Conservation (phyloP, 164 flowering plant genomes). For the Liriodendron chinense region DNA sequence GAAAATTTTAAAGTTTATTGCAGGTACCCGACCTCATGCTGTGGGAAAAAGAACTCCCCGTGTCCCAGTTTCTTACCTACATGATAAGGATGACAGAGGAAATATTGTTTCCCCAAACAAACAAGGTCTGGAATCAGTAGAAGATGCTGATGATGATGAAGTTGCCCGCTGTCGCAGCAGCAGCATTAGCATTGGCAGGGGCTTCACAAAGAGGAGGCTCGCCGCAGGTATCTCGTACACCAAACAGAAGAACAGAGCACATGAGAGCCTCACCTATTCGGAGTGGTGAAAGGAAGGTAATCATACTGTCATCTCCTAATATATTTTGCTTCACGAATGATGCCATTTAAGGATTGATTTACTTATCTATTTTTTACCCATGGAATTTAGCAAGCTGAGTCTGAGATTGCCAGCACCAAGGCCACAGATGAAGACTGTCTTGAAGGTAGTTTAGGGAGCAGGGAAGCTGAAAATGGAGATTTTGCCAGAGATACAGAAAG, state of each 20-base stretch:
- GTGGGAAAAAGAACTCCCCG: conserved; percentile 98
- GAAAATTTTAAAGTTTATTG: conserved; percentile 2
- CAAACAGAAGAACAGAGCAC: conserved; percentile 35
- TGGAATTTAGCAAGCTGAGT: conserved; percentile 29
- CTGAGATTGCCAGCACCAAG: conserved; percentile 28
- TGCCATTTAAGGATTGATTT: neutral
- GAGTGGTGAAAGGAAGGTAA: conserved; percentile 41
- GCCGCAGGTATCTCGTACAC: conserved; percentile 61
- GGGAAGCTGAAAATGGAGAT: conserved; percentile 61
- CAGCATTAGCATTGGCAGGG: conserved; percentile 70
- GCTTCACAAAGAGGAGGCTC: conserved; percentile 81
- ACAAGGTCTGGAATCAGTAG: conserved; percentile 32
- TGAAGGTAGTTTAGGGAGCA: conserved; percentile 60
- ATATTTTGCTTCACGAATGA: neutral
- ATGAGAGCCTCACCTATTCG: conserved; percentile 10
- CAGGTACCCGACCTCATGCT: conserved; percentile 75
- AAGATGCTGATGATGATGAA: conserved; percentile 57
- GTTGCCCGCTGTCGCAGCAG: conserved; percentile 70
- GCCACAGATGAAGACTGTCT: conserved; percentile 40
- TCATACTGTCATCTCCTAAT: neutral
- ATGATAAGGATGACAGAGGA: conserved; percentile 38
- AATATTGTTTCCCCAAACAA: conserved; percentile 31
- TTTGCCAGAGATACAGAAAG: conserved; percentile 35
- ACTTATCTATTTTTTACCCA: neutral
- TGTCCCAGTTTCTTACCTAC: conserved; percentile 59